Evolutionary conservation across 2,329 filamentous ascomycete species (phyloP), one percentile per base, ranked within the genome.

Genomic region (Pseudocercospora cruenta): DNA sequence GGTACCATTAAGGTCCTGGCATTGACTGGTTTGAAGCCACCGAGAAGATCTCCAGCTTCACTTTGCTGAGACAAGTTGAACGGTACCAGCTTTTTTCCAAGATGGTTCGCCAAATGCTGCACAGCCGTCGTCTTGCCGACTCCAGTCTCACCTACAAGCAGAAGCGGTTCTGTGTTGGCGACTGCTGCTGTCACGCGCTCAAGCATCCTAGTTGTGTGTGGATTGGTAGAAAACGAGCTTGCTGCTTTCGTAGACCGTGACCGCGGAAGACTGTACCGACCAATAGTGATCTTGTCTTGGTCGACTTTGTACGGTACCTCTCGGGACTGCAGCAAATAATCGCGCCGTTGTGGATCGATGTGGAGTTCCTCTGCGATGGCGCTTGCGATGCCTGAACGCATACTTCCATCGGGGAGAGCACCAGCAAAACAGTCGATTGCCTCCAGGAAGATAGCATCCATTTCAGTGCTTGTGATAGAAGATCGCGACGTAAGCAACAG

Each of bases 21-120:
- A 76, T 94, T 97, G 66, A 99, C 91, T 0, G 95, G 95, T 78
- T 99, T 99, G 82, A 96, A 98, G 0, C 95, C 95, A 73, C 95
- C 96, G 0, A 99, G 84, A 12, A 99, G 82, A 80, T 99, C 95
- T n/a, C 94, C 92, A 47, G 91, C 94, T 79, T 99, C 96, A 75
- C 94, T 98, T 78, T 99, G 96, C 77, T 99, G 96, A 0, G 95
- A 99, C 76, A 99, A 79, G 76, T 99, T 99, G 75, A 99, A 93
- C 2, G 94, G 92, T 0, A 93, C 91, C 12, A 99, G 86, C 73
- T 92, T 96, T 75, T 93, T 91, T 1, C 94, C 92, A 28, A 97
- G 85, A 3, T 90, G 86, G 65, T 91, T 89, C 0, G 95, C 93
- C 63, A 99, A 83, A 76, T 97, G 93, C 78, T 99, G 95, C 14